A percentile compares a stretch with the other conserved stretches of the same genome.
phyloP scores from a whole-genome alignment of 805 yeast genomes.

The Kluyveromyces starmeri region DNA sequence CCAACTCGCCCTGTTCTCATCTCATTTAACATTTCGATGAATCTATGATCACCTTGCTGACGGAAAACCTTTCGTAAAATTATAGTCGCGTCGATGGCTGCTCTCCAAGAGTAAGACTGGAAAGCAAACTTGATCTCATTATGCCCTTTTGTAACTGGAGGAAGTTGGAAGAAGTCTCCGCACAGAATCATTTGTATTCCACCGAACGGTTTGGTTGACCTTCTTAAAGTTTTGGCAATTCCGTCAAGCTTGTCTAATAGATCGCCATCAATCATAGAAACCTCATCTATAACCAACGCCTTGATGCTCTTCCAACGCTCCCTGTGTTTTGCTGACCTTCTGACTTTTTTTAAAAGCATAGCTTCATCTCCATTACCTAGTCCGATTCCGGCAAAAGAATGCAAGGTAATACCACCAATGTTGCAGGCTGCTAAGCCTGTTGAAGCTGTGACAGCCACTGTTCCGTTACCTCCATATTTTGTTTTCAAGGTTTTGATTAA shows the following conservation, averaged over 20 bases:
- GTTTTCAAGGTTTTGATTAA: constrained; percentile 45
- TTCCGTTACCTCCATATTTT: constrained; percentile 35
- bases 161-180: constrained; percentile 78
- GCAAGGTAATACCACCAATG: constrained; percentile 70
- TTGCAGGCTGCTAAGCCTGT: constrained; percentile 81
- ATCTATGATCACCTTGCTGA: constrained; percentile 63
- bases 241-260: constrained; percentile 54
- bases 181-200: constrained; percentile 69
- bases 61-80: constrained; percentile 60
- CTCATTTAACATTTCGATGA: constrained; percentile 67
- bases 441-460: constrained; percentile 73
- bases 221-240: constrained; percentile 46
- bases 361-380: constrained; percentile 48
- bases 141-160: constrained; percentile 41
- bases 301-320: constrained; percentile 47
- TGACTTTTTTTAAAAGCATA: constrained; percentile 42
- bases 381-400: constrained; percentile 73
- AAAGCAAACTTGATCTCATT: constrained; percentile 46
- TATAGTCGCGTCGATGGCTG: constrained; percentile 47
- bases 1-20: constrained; percentile 57
- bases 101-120: constrained; percentile 55
- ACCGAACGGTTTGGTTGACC: constrained; percentile 53
- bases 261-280: constrained; percentile 70
- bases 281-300: constrained; percentile 67
- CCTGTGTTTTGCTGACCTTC: constrained; percentile 39